Evolutionary conservation across 2,329 filamentous ascomycete species (phyloP), one percentile per base, ranked within the genome.

Genomic region (Claviceps purpurea): DNA sequence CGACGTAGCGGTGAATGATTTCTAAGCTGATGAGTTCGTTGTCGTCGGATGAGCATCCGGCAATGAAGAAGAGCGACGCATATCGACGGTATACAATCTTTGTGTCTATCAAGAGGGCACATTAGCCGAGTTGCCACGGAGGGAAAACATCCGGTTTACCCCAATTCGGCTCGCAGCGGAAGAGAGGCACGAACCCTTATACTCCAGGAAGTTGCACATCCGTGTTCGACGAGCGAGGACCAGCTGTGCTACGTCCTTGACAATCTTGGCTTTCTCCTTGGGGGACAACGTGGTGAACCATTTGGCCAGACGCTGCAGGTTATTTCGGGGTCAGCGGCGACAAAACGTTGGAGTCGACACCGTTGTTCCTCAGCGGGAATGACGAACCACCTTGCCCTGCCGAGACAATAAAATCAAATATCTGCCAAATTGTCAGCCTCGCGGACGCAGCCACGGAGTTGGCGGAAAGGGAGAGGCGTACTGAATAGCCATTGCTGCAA

Each of bases 171-270:
- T 4, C 8, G 26, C 26, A 46, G 14, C 6, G 16, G 18, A 20
- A 2, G 43, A 20, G 16, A 4, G 20, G 14, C 18, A 57, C 67
- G 48, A 60, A 94, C 91, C 91, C 82, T 98, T 98, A 72, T 98
- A 98, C 69, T 98, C 93, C 55, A 98, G 81, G 71, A 98, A 98
- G 73, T 98, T 98, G 81, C 93, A 98, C 93, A 98, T 98, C 68
- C 93, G 89, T 55, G 93, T 97, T 65, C 93, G 82, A 61, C 93
- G 82, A 57, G 93, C 93, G 60, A 98, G 84, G 61, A 98, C 93
- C 49, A 97, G 86, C 72, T 97, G 93, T 56, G 93, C 89, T 64
- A 98, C 93, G 77, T 98, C 93, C 73, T 98, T 98, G 78, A 98
- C 91, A 67, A 98, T 97, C 79, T 98, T 98, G 72, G 91, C 93